Evolutionary conservation across 768 basidiomycete genomes (phyloP).

Genomic region (Boletus sp.): DNA sequence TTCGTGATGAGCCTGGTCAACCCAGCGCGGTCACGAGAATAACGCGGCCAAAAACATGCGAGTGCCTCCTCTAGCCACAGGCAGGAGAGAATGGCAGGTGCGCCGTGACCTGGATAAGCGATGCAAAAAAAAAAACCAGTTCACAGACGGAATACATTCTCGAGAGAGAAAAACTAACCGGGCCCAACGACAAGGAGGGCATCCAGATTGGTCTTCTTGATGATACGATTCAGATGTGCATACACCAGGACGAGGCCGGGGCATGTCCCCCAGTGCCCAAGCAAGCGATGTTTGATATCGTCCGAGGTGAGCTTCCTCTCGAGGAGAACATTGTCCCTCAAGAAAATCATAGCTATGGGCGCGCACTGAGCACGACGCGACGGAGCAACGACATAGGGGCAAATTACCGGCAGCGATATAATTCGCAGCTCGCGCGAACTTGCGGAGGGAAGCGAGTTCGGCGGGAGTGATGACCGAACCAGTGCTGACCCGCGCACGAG

Average conservation of each 20-base stretch:
- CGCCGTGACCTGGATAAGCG: constrained; percentile 61
- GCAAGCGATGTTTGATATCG: constrained; percentile 77
- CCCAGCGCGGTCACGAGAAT: constrained; percentile 55
- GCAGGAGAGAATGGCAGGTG: constrained; percentile 82
- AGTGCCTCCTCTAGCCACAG: constrained; percentile 85
- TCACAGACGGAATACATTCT: not conserved
- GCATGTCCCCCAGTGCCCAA: constrained; percentile 86
- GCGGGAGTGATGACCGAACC: constrained; percentile 45
- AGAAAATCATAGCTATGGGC: constrained; percentile 75
- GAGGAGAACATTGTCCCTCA: constrained; percentile 69
- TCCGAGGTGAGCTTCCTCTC: constrained; percentile 56
- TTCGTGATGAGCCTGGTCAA: constrained; percentile 65
- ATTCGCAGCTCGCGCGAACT: constrained; percentile 61
- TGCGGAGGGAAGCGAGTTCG: constrained; percentile 50
- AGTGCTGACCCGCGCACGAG: constrained; percentile 46
- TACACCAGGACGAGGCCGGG: constrained; percentile 72
- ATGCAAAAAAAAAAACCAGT: not conserved
- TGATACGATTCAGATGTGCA: constrained; percentile 68
- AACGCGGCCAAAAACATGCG: constrained; percentile 53
- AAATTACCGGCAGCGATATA: constrained; percentile 67
- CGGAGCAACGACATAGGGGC: not conserved
- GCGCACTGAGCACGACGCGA: not conserved
- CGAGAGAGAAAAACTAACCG: constrained; percentile 36
- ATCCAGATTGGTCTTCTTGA: constrained; percentile 58
- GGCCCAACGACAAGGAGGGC: constrained; percentile 81